Evolutionary conservation across 345 rosid genomes (phyloP).

Genomic region (Syzygium grande): DNA sequence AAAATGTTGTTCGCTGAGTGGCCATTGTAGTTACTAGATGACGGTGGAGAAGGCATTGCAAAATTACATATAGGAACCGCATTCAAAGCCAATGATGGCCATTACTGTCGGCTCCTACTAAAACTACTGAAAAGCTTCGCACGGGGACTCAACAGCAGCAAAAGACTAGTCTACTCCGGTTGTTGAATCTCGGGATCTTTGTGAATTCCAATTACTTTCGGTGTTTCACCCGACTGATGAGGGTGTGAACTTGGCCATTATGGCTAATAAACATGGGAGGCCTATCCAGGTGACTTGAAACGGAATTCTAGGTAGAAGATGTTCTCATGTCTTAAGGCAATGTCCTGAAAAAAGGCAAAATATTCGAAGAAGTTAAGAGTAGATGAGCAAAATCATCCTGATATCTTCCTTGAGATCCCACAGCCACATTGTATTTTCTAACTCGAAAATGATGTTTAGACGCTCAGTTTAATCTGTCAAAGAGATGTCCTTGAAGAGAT

Average conservation of each 20-base stretch:
- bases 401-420: background rate
- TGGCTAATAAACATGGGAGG: background rate
- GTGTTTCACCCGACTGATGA: accelerated
- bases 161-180: background rate
- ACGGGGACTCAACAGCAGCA: background rate
- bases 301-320: background rate
- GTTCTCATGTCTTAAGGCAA: background rate
- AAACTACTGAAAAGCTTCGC: accelerated
- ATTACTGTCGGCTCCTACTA: background rate
- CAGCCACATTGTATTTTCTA: accelerated
- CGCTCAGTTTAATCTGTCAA: background rate
- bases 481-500: accelerated
- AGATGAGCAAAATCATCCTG: background rate
- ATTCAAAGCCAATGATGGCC: accelerated
- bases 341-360: background rate
- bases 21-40: too few species aligned
- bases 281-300: background rate
- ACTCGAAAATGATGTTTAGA: background rate
- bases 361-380: accelerated
- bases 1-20: too few species aligned
- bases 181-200: background rate
- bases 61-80: background rate
- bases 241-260: background rate
- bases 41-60: too few species aligned
- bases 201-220: background rate